Evolutionary conservation across 2,329 filamentous ascomycete species (phyloP).

Genomic region (Beauveria sp.): DNA sequence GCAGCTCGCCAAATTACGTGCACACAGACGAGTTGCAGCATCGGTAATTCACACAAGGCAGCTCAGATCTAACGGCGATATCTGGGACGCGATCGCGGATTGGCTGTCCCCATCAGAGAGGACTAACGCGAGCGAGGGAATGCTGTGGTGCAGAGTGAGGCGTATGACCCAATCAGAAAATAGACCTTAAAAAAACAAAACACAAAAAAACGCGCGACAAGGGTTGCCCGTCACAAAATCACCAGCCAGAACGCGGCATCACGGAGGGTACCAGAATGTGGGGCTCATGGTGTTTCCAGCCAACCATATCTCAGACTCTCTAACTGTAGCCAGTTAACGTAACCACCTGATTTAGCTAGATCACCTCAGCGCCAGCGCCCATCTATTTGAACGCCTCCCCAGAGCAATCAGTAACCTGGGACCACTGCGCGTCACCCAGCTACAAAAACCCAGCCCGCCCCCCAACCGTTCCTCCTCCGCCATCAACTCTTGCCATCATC

Average conservation of each 20-base stretch:
- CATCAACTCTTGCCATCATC: conserved; percentile 37
- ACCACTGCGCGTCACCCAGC: conserved; percentile 44
- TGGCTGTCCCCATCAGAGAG: conserved; percentile 5
- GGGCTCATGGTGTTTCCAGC: not conserved
- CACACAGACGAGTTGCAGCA: not conserved
- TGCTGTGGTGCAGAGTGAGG: not conserved
- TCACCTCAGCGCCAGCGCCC: conserved; percentile 7
- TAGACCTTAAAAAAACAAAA: conserved; percentile 6
- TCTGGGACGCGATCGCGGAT: conserved; percentile 8
- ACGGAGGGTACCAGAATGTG: not conserved
- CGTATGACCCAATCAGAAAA: conserved; percentile 13
- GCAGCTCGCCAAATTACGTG: not conserved
- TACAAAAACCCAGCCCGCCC: conserved; percentile 53
- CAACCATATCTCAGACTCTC: conserved; percentile 4
- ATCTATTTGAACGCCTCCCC: conserved; percentile 11
- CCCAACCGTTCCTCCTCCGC: conserved; percentile 40
- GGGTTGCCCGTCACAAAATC: conserved; percentile 4
- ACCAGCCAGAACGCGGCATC: conserved; percentile 1
- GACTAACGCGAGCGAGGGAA: conserved; percentile 1
- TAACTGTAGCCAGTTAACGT: not conserved
- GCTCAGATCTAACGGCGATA: conserved; percentile 10
- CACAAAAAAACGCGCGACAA: conserved; percentile 12
- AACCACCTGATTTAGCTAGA: conserved; percentile 11
- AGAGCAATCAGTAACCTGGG: conserved; percentile 51
- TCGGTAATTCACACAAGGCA: not conserved